phyloP scores from a whole-genome alignment of 108 stramenopile species.

The Fragilaria crotonensis region DNA sequence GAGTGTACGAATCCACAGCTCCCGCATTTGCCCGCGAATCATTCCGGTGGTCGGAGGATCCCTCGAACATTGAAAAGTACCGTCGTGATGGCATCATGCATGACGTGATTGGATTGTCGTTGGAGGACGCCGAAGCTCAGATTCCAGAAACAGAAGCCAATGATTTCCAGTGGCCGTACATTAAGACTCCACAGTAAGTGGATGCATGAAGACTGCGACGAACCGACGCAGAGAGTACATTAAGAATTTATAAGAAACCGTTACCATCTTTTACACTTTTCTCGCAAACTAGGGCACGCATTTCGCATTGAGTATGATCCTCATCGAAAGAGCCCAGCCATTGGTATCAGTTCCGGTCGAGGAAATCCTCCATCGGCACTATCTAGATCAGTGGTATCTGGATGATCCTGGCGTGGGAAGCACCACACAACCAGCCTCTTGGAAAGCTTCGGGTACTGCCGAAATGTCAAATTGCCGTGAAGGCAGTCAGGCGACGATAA shows the following conservation, averaged over 20 bases:
- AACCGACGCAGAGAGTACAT: no score
- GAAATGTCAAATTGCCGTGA: no score
- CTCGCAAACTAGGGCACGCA: no score
- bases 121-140: conserved; percentile 16
- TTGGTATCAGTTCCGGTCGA: conserved; percentile 37
- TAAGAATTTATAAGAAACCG: no score
- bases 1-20: conserved; percentile 46
- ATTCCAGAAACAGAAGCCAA: conserved; percentile 34
- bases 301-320: no score
- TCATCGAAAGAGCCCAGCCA: conserved; percentile 43
- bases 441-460: conserved; percentile 16
- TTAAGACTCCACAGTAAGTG: no score
- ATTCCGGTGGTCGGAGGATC: conserved; percentile 52
- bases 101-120: conserved; percentile 36
- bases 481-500: no score
- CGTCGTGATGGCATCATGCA: conserved; percentile 43
- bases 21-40: conserved; percentile 52
- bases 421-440: conserved; percentile 43
- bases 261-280: no score
- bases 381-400: conserved; percentile 30
- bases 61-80: conserved; percentile 39
- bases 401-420: conserved; percentile 29
- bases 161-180: conserved; percentile 45
- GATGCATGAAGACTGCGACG: no score
- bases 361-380: conserved; percentile 42